phyloP scores from a whole-genome alignment of 176 grass and related monocot genomes.

The Musa troglodytarum region DNA sequence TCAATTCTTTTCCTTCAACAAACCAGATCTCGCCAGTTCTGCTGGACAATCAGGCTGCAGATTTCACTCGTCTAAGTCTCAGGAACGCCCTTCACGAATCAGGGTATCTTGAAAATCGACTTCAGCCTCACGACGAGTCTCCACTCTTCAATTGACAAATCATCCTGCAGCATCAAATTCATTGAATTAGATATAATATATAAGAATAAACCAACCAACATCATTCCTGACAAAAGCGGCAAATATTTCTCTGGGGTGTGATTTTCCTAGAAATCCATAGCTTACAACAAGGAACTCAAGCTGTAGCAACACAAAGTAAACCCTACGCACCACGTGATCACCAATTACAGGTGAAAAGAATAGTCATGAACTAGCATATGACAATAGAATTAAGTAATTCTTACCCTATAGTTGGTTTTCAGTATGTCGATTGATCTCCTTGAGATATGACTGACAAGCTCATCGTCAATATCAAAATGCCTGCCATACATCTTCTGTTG shows the following conservation, averaged over 20 bases:
- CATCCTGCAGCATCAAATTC: constrained; percentile 33
- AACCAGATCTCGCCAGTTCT: too few species aligned
- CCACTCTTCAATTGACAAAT: constrained; percentile 60
- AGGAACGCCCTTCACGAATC: not conserved
- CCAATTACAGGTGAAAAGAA: not conserved
- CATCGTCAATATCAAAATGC: constrained; percentile 84
- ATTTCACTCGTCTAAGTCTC: too few species aligned
- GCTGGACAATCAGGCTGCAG: too few species aligned
- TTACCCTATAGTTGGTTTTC: constrained; percentile 78
- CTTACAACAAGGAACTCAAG: too few species aligned
- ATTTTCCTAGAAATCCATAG: too few species aligned
- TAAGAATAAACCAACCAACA: not conserved
- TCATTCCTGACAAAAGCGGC: too few species aligned
- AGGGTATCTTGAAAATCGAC: constrained; percentile 52
- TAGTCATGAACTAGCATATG: not conserved
- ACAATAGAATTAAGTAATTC: not conserved
- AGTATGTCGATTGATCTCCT: constrained; percentile 80
- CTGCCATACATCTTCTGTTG: constrained; percentile 77
- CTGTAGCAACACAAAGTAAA: too few species aligned
- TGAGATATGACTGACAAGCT: constrained; percentile 70
- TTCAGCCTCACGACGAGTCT: constrained; percentile 61
- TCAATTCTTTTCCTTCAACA: too few species aligned
- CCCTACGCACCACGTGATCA: too few species aligned
- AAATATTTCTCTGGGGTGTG: too few species aligned
- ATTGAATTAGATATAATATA: not conserved